Base-by-base conservation (phyloP, 495 filamentous ascomycete genomes). In the Trichoderma parareesei region DNA sequence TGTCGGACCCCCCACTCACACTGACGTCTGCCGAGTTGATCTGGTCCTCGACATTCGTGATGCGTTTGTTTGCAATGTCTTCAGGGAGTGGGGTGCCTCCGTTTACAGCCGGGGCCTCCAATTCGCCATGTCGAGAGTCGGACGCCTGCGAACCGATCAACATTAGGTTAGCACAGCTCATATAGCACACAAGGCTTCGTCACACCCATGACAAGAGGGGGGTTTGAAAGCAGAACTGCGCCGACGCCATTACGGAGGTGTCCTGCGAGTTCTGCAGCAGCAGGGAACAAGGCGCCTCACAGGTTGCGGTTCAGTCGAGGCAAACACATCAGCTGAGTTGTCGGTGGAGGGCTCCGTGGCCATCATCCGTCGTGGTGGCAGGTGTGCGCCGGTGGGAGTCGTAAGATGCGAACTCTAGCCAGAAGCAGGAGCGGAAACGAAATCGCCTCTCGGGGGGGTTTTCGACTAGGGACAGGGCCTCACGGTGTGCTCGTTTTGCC, bases 1-100 rank as follows among this genome's bases (percentile, higher is more conserved):
- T 89, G 76, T 90, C 88, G 61, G 88, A 91, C 69, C 85, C 85
- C 71, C 82, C 85, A 72, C 84, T 87, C 67, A 83, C 73, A 69
- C 81, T 84, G 65, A 79, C 81, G 68, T 83, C 82, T 64, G 82
- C 76, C 38, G 82, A 85, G 69, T 77, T 77, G 42, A 80, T 74
- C 63, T 76, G 65, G 72, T 82, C 75, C 65, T 84, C 81, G 43
- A 79, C 71, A 62, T 77, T 74, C 18, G 77, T 69, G 66, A 83
- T 78, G 66, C 78, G 78, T 70, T 79, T 82, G 67, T 79, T 75
- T 69, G 79, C 80, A 63, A 75, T 65, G 48, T 80, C 81, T 33
- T 48, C 61, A 70, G 81, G 76, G 60, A 72, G 72, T 60, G 67
- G 55, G 37, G 70, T 55, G 20, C 66, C 70, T 69, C 82, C 79